Conservation (phyloP, 805 yeast species). For the Priceomyces melissophilus region DNA sequence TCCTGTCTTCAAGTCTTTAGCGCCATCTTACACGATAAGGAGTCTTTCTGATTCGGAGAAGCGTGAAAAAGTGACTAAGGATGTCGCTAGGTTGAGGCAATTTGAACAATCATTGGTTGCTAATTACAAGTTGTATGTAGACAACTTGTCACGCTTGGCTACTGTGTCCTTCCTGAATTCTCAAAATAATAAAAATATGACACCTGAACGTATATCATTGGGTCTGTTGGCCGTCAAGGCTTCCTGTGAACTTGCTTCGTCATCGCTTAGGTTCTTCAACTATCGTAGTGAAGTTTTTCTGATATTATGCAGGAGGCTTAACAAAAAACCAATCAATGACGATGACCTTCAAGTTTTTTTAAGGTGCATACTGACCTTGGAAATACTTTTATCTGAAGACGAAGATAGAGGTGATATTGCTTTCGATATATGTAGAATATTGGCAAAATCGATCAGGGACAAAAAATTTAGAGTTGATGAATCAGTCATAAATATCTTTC, state of each 20-base stretch:
- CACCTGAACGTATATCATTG: constrained; percentile 34
- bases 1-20: constrained; percentile 77
- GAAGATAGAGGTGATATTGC: constrained; percentile 76
- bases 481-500: constrained; percentile 66
- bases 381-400: constrained; percentile 71
- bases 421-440: constrained; percentile 62
- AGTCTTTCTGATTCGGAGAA: constrained; percentile 78
- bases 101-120: constrained; percentile 77
- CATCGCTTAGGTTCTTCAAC: constrained; percentile 74
- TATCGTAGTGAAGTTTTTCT: constrained; percentile 71
- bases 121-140: constrained; percentile 67
- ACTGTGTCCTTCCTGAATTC: constrained; percentile 37
- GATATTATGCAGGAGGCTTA: constrained; percentile 63
- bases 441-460: constrained; percentile 67
- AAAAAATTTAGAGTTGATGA: constrained; percentile 82
- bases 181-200: constrained; percentile 27
- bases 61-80: constrained; percentile 78
- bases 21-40: constrained; percentile 86
- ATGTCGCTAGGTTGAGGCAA: constrained; percentile 69
- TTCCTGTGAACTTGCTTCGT: constrained; percentile 67
- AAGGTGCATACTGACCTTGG: constrained; percentile 62
- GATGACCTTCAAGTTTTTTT: constrained; percentile 48
- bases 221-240: constrained; percentile 69
- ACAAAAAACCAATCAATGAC: constrained; percentile 52
- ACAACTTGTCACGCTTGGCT: constrained; percentile 45